These are phyloP conservation scores for Ilex asprella DNA, from an alignment of 257 asterid genomes.

Conservation along the genomic window DNA sequence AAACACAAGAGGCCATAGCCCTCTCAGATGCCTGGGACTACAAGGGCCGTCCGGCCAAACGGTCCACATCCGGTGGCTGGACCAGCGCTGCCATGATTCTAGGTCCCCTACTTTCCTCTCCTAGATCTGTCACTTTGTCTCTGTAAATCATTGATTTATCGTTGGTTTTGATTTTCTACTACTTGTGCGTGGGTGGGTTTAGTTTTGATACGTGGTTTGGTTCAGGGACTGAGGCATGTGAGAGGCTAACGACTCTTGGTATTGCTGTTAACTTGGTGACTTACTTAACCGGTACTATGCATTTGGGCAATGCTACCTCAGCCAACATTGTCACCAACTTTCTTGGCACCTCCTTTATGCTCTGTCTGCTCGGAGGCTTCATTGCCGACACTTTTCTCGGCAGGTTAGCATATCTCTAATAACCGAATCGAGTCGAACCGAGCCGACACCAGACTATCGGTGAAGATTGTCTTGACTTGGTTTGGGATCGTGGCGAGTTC, in stretches of 20 bases:
- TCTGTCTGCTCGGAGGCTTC: constrained; percentile 79
- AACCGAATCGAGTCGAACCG: no score
- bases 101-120: constrained; percentile 23
- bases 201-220: neutral
- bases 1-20: constrained; percentile 42
- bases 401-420: constrained; percentile 31
- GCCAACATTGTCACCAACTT: constrained; percentile 79
- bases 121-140: no score
- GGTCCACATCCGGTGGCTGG: constrained; percentile 83
- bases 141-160: neutral
- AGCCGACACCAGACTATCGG: no score
- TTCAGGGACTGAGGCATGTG: constrained; percentile 59
- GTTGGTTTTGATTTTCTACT: neutral
- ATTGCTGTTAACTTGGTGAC: constrained; percentile 84
- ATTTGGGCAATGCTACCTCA: constrained; percentile 70
- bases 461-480: no score
- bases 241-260: constrained; percentile 84
- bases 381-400: constrained; percentile 76
- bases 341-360: constrained; percentile 85
- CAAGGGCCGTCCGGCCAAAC: constrained; percentile 61
- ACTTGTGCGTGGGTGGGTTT: neutral
- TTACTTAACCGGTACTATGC: constrained; percentile 79
- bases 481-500: no score
- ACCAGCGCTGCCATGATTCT: constrained; percentile 72
- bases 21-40: constrained; percentile 77